Evolutionary conservation across 441 rosid genomes (phyloP).

Genomic region (Adansonia grandidieri): DNA sequence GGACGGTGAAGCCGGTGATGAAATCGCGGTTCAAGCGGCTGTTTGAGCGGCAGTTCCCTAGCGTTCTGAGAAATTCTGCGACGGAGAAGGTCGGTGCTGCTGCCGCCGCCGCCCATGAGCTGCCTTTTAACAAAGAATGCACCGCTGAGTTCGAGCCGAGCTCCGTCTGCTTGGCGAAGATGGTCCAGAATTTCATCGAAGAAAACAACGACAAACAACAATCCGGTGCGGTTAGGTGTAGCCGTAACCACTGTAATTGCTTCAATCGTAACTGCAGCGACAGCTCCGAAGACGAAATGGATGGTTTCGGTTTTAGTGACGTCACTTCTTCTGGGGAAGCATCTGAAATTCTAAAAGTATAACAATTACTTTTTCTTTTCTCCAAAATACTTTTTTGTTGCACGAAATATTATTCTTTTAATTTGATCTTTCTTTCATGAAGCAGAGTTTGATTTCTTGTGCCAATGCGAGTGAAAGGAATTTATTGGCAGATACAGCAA

Average conservation of each 20-base stretch:
- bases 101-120: slow-evolving; percentile 28
- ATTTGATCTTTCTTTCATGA: background rate
- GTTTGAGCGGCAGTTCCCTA: slow-evolving; percentile 74
- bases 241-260: slow-evolving; percentile 64
- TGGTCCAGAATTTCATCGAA: slow-evolving; percentile 61
- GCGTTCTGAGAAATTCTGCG: slow-evolving; percentile 46
- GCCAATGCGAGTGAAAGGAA: slow-evolving; percentile 58
- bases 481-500: slow-evolving; percentile 62
- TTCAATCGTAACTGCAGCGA: slow-evolving; percentile 60
- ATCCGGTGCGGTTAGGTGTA: slow-evolving; percentile 45
- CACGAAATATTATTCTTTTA: too few relatives aligned
- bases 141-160: slow-evolving; percentile 77
- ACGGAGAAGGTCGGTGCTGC: slow-evolving; percentile 43
- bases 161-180: slow-evolving; percentile 63
- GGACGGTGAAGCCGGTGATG: slow-evolving; percentile 60
- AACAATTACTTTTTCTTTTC: background rate
- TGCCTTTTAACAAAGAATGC: slow-evolving; percentile 45
- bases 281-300: slow-evolving; percentile 72
- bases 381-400: background rate
- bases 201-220: slow-evolving; percentile 44
- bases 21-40: slow-evolving; percentile 82
- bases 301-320: slow-evolving; percentile 34
- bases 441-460: slow-evolving; percentile 70
- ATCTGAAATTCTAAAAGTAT: slow-evolving; percentile 68
- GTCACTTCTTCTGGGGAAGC: slow-evolving; percentile 47